Percentiles rank a stretch among this genome's conserved stretches.
Conservation (phyloP, 306 rosid genomes). For the Quercus suber region DNA sequence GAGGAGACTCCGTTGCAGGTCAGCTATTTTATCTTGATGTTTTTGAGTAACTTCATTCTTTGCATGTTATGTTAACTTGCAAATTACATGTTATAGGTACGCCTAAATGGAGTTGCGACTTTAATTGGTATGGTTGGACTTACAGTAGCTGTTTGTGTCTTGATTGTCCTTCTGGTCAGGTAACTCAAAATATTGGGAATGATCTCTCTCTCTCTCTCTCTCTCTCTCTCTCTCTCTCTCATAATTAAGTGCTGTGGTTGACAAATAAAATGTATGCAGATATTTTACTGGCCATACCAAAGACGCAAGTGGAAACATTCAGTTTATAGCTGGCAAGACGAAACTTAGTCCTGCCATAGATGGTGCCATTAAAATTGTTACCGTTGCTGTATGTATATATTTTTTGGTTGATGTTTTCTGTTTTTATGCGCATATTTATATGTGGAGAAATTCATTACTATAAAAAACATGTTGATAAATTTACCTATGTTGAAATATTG, state of each 20-base stretch:
- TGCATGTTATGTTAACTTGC: conserved; percentile 14
- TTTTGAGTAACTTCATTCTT: neutral
- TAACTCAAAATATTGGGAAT: conserved; percentile 26
- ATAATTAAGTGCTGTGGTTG: neutral
- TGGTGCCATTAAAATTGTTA: conserved; percentile 84
- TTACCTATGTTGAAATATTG: conserved; percentile 7
- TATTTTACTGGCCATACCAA: conserved; percentile 85
- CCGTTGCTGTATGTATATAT: conserved; percentile 77
- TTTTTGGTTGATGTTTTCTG: neutral
- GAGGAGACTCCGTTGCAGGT: conserved; percentile 99
- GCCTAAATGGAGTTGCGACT: conserved; percentile 96
- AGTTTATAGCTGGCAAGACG: conserved; percentile 65
- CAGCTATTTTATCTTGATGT: neutral
- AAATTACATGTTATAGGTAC: conserved; percentile 53
- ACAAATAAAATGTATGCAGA: conserved; percentile 38
- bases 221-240: neutral
- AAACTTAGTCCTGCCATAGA: conserved; percentile 68
- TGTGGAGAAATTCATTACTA: neutral
- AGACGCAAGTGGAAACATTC: conserved; percentile 40
- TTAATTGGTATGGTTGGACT: conserved; percentile 93
- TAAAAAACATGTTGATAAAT: neutral
- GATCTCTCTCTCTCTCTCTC: neutral
- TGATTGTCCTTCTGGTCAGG: conserved; percentile 81
- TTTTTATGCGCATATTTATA: neutral
- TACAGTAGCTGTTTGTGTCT: conserved; percentile 70